Conservation (phyloP, 176 grass and related monocot species). For the Juncus inflexus region DNA sequence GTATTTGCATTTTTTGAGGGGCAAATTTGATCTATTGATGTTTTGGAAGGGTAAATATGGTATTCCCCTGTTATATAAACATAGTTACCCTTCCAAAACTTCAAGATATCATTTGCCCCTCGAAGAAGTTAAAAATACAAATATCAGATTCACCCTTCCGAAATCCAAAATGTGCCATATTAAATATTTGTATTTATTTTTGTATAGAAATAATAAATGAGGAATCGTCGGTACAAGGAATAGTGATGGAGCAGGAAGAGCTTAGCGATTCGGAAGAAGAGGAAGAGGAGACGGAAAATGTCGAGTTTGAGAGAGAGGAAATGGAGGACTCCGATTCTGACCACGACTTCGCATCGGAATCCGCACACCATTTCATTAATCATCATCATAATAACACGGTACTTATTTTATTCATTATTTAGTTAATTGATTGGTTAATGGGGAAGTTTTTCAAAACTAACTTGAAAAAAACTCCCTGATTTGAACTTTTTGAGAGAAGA, state of each 20-base stretch:
- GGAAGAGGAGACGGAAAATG: conserved; percentile 52
- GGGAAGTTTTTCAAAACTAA: too few species aligned
- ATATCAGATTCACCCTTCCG: too few species aligned
- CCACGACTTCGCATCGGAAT: conserved; percentile 20
- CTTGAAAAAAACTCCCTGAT: not conserved
- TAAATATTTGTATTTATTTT: conserved; percentile 29
- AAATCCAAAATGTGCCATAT: too few species aligned
- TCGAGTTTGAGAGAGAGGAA: conserved; percentile 85
- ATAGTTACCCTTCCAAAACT: too few species aligned
- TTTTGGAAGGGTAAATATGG: too few species aligned
- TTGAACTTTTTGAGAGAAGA: not conserved
- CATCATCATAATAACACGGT: not conserved
- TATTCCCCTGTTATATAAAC: too few species aligned
- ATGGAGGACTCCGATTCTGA: conserved; percentile 86
- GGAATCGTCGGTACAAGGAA: conserved; percentile 59
- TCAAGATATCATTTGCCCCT: conserved; percentile 25
- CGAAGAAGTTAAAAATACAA: conserved; percentile 15
- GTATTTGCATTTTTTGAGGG: too few species aligned
- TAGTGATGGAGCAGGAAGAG: conserved; percentile 96
- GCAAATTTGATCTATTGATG: too few species aligned
- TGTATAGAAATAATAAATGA: conserved; percentile 32
- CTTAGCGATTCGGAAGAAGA: conserved; percentile 88
- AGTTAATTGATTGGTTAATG: not conserved
- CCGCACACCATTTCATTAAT: not conserved
- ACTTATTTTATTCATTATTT: not conserved